These are phyloP conservation scores for Lachnellula willkommii DNA, from an alignment of 2,329 filamentous ascomycete species.

Conservation along the genomic window DNA sequence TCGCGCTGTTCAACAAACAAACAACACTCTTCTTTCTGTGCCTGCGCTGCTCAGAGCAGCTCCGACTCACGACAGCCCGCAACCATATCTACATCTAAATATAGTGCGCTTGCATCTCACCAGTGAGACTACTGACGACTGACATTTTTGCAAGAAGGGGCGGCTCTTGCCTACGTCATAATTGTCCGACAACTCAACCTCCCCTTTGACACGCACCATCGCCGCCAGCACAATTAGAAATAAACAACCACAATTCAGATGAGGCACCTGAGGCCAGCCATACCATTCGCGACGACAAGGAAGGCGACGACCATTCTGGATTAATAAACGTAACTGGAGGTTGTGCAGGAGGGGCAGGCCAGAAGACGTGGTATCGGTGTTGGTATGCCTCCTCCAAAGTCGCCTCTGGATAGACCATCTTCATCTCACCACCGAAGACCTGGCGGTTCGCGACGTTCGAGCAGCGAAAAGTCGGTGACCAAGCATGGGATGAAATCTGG, in stretches of 20 bases:
- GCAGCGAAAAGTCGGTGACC: constrained; percentile 24
- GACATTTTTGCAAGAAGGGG: too few species aligned
- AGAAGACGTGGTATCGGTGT: constrained; percentile 8
- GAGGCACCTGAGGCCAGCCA: not conserved
- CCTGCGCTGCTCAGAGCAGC: too few species aligned
- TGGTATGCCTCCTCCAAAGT: constrained; percentile 31
- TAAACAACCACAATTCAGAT: not conserved
- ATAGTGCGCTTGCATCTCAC: too few species aligned
- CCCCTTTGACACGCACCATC: too few species aligned
- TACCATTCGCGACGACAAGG: constrained; percentile 2
- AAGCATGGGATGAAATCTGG: constrained; percentile 27
- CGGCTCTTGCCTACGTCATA: too few species aligned
- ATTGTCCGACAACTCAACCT: too few species aligned
- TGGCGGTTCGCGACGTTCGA: constrained; percentile 18
- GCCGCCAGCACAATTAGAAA: not conserved
- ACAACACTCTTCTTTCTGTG: too few species aligned
- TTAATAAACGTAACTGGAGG: constrained; percentile 2
- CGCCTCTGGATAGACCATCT: constrained; percentile 30
- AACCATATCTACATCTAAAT: too few species aligned
- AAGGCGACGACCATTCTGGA: constrained; percentile 7
- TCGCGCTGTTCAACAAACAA: too few species aligned
- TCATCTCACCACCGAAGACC: constrained; percentile 24
- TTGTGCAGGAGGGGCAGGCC: constrained; percentile 11
- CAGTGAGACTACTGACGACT: too few species aligned
- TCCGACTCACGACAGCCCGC: too few species aligned